Conservation (phyloP, 2,329 filamentous ascomycete species). For the Monilinia polystroma region DNA sequence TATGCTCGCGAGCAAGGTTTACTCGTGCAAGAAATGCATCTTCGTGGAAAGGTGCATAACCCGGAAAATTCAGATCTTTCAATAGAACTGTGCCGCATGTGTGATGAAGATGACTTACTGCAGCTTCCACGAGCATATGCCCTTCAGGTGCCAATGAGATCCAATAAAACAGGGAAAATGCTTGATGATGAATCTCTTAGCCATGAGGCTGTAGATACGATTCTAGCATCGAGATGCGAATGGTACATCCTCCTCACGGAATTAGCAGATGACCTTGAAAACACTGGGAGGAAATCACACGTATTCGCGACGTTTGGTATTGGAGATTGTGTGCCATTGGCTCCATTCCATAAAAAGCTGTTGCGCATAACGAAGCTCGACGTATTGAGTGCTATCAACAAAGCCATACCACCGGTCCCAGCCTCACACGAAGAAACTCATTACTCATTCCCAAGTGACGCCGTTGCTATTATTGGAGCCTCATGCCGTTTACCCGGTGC, state of each 20-base stretch:
- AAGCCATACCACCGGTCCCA: not conserved
- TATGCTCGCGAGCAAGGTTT: conserved; percentile 20
- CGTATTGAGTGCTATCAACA: not conserved
- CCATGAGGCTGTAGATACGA: conserved; percentile 6
- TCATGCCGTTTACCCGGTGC: conserved; percentile 53
- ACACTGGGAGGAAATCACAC: not conserved
- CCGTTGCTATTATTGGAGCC: conserved; percentile 52
- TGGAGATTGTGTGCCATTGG: conserved; percentile 11
- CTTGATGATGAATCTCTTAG: not conserved
- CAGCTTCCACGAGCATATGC: conserved; percentile 3
- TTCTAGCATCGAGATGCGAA: conserved; percentile 25
- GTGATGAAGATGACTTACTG: not conserved
- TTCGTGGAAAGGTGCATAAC: conserved; percentile 27
- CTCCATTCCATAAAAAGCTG: not conserved
- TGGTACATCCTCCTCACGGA: conserved; percentile 22
- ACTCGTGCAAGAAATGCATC: conserved; percentile 23
- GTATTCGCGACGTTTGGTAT: conserved; percentile 7
- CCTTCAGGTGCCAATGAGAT: conserved; percentile 3
- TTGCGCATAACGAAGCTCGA: conserved; percentile 1
- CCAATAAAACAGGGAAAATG: conserved; percentile 3
- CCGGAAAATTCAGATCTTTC: conserved; percentile 22
- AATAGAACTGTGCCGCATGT: conserved; percentile 12
- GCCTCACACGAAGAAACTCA: not conserved
- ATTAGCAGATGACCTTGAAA: conserved; percentile 20
- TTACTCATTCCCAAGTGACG: conserved; percentile 12